Base-by-base conservation (phyloP, 2,329 filamentous ascomycete species). In the Chaetoscypha palmicola region DNA sequence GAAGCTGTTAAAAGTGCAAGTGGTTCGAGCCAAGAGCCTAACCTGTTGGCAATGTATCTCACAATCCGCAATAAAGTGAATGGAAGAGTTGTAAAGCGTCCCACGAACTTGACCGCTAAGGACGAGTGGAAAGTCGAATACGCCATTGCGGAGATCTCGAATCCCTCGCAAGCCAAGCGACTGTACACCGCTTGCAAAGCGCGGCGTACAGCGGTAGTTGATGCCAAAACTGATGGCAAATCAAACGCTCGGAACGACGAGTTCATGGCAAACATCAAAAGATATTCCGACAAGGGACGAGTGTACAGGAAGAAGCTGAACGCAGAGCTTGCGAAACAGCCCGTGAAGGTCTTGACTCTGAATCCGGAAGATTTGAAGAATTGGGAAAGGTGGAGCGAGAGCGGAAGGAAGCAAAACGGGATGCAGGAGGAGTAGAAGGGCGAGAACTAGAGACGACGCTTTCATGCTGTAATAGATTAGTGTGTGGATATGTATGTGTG, bases 81-180 rank as follows among this genome's bases (percentile, higher is more conserved):
- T 57, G 81, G 76, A 14, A 42, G 67, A 10, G 73, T 75, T 42
- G 76, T 87, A 1, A 59, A 67, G 0, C 79, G 88, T 2, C 85
- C 88, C 0, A 51, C 64, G 1, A 54, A 69, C 0, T 60, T 82
- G 35, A 62, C 40, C 0, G 23, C 56, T 11, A 16, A 56, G 0
- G 72, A 79, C 51, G 58, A 67, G 5, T 96, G 90, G 90, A 62
- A 67, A 0, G 68, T 96, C n/a, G 79, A 92, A 55, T 96, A 94
- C 64, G 73, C 80, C 26, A 66, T 96, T 37, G 72, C 74, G 35
- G 83, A 90, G 51, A 68, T 89, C 2, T 41, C 64, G 0, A 51
- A 63, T 2, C 50, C 61, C 0, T 66, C 46, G 17, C 42, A 46
- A 17, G 76, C 74, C 1, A 63, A 62, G 47, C 63, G 44, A 0